A percentile compares a stretch with the other conserved stretches of the same genome.
Conservation (phyloP, 2,329 filamentous ascomycete genomes). For the Pseudogymnoascus sp. region DNA sequence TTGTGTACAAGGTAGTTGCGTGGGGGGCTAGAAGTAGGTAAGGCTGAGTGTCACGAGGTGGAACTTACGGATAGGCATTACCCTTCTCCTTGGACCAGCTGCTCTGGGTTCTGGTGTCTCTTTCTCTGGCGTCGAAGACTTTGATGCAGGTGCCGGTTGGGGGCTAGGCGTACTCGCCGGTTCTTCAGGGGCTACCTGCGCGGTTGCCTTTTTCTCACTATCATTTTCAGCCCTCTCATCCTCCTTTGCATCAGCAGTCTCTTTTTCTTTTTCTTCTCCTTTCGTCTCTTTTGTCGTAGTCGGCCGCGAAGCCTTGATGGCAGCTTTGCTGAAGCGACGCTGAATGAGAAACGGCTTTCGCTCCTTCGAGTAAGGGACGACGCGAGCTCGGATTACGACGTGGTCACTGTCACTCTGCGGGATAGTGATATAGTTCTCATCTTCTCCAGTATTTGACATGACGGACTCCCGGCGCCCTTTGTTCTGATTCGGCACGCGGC, state of each 20-base stretch:
- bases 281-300: neutral
- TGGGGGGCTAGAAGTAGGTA: conserved; percentile 10
- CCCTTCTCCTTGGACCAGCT: conserved; percentile 16
- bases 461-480: neutral
- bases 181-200: conserved; percentile 7
- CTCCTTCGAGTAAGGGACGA: conserved; percentile 36
- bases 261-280: neutral
- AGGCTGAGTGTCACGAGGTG: conserved; percentile 11
- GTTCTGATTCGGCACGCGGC: conserved; percentile 29
- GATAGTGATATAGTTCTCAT: neutral
- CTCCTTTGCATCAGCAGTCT: neutral
- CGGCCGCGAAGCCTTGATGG: conserved; percentile 34
- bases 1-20: conserved; percentile 6
- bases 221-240: neutral
- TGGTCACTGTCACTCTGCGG: neutral
- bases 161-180: conserved; percentile 1
- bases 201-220: neutral
- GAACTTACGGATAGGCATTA: conserved; percentile 42
- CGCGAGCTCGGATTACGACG: conserved; percentile 37
- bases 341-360: conserved; percentile 42
- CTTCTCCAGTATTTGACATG: neutral
- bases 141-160: neutral
- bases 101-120: neutral
- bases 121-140: neutral
- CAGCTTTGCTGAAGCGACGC: conserved; percentile 35